Evolutionary conservation across 768 basidiomycete species (phyloP), one percentile per base, ranked within the genome.

Genomic region (Phylloporus scabripes): DNA sequence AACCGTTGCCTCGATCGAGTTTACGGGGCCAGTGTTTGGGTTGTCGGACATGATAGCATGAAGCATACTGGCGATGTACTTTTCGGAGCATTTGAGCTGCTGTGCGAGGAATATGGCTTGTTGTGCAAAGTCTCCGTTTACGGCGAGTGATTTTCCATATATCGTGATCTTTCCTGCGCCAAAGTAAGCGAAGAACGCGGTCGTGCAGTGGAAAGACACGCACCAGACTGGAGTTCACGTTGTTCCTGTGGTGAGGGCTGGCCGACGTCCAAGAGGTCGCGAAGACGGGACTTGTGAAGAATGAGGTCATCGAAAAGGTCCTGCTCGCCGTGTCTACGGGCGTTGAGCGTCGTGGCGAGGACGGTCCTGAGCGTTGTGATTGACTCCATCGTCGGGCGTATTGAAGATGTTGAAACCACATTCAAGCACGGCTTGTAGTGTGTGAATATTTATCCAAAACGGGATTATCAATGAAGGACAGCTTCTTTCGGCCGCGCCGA

Each of bases 81-180:
- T 80, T 70, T 95, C 92, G 11, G 92, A 94, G 55, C 82, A 82
- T 58, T 80, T 76, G 46, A 96, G 82, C 47, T 89, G 81, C 60
- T 87, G 81, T 0, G 92, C 81, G 48, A 94, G 78, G 66, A 90
- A 87, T 48, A 87, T 65, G 48, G 76, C 80, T 64, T 89, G 89
- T 43, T 78, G 80, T 12, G 81, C 82, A 66, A 92, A 92, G 61
- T 92, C 86, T 12, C 79, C 66, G 63, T 89, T 91, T 55, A 93
- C 77, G 0, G 82, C 80, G 31, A 85, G 74, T n/a, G 80, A 72
- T 58, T 77, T 79, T 26, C 85, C 82, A 50, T 84, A 73, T 18
- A 89, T 70, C 0, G 72, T 63, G 17, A 78, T 78, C 68, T 79
- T 86, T 52, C 88, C 90, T 92, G 60, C 0, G 46, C n/a, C 24